A percentile compares a stretch with the other conserved stretches of the same genome.
Conservation (phyloP, 441 rosid species). For the Geranium incanum region DNA sequence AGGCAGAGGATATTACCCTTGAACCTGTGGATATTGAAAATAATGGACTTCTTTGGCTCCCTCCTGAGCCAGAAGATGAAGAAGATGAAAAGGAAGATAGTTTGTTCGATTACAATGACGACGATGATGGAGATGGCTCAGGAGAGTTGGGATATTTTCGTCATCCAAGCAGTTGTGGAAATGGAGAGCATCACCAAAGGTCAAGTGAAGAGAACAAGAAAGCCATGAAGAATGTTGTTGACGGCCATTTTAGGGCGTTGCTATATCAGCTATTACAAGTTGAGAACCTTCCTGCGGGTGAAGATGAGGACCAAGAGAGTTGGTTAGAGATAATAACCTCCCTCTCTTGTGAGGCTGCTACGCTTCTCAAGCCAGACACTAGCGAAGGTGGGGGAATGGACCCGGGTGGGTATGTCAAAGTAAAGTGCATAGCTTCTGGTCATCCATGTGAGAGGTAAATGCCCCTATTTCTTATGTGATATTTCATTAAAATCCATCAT, state of each 20-base stretch:
- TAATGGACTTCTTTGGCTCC: conserved; percentile 83
- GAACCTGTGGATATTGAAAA: conserved; percentile 90
- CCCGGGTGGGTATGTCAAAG: conserved; percentile 97
- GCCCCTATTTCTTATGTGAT: conserved; percentile 12
- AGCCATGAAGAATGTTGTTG: conserved; percentile 83
- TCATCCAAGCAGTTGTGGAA: conserved; percentile 66
- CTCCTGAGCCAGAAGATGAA: conserved; percentile 97
- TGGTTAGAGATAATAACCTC: conserved; percentile 93
- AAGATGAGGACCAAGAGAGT: conserved; percentile 51
- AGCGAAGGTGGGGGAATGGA: conserved; percentile 98
- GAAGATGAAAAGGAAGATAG: conserved; percentile 80
- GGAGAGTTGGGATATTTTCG: conserved; percentile 80
- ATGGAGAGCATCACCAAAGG: conserved; percentile 53
- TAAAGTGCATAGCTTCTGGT: conserved; percentile 94
- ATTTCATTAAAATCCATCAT: conserved; percentile 7
- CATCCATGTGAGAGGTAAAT: conserved; percentile 72
- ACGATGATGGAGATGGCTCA: conserved; percentile 50
- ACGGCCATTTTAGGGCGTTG: conserved; percentile 95
- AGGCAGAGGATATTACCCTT: conserved; percentile 38
- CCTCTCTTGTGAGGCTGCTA: conserved; percentile 96
- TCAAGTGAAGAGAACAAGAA: conserved; percentile 74
- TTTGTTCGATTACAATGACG: conserved; percentile 58
- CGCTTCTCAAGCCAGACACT: conserved; percentile 86
- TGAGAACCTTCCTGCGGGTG: conserved; percentile 62
- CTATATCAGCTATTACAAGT: conserved; percentile 83